Conservation (phyloP, 306 rosid species). For the Phaseolus lunatus region DNA sequence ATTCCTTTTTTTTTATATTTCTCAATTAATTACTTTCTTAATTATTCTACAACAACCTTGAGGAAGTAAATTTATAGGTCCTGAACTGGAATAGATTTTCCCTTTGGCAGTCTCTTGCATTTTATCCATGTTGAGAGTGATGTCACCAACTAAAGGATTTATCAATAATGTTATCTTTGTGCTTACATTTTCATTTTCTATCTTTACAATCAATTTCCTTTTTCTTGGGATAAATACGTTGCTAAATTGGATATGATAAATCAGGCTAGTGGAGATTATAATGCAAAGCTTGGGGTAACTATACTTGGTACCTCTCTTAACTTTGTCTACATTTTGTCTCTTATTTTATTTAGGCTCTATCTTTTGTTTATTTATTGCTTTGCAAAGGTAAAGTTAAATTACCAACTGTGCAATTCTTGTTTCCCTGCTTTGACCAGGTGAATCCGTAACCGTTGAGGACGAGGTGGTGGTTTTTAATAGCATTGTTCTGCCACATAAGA, state of each 20-base stretch:
- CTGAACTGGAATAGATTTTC: slow-evolving; percentile 4
- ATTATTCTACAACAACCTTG: too few species aligned
- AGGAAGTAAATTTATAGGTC: slow-evolving; percentile 12
- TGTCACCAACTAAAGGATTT: background rate
- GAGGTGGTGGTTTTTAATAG: slow-evolving; percentile 91
- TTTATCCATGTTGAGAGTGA: background rate
- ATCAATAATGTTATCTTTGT: background rate
- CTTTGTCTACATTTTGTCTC: slow-evolving; percentile 8
- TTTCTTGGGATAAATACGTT: background rate
- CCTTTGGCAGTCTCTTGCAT: background rate
- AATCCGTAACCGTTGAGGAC: slow-evolving; percentile 88
- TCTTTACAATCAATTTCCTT: background rate
- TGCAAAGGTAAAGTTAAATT: background rate
- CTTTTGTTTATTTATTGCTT: too few species aligned
- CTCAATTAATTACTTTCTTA: background rate
- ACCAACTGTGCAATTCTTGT: slow-evolving; percentile 39
- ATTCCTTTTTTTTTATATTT: background rate
- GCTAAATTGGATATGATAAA: slow-evolving; percentile 43
- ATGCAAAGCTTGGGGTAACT: slow-evolving; percentile 86
- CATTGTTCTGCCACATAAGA: slow-evolving; percentile 91
- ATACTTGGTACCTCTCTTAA: slow-evolving; percentile 70
- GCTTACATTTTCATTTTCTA: slow-evolving; percentile 6
- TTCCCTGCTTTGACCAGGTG: slow-evolving; percentile 64
- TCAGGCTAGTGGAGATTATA: slow-evolving; percentile 92
- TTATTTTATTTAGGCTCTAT: background rate